A percentile compares a stretch with the other conserved stretches of the same genome.
Evolutionary conservation across 495 filamentous ascomycete species (phyloP).

Genomic region (Jackrogersella multiformis): DNA sequence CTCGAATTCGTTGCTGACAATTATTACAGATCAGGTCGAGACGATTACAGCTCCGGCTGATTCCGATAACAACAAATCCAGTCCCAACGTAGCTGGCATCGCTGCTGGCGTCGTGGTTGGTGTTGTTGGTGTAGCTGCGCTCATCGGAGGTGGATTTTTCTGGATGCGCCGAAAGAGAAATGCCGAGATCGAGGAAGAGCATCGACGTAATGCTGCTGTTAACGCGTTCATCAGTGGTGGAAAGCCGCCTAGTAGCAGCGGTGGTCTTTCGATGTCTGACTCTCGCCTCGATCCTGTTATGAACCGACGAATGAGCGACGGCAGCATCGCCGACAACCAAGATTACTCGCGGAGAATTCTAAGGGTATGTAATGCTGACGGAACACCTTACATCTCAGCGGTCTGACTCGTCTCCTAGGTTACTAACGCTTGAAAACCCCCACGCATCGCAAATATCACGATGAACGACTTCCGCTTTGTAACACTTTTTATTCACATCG

Average conservation of each 20-base stretch:
- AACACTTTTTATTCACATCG: slow-evolving; percentile 51
- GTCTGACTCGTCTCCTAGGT: slow-evolving; percentile 54
- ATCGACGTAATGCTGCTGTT: slow-evolving; percentile 76
- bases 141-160: slow-evolving; percentile 75
- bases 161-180: slow-evolving; percentile 78
- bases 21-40: slow-evolving; percentile 21
- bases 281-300: slow-evolving; percentile 89
- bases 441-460: slow-evolving; percentile 51
- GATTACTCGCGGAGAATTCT: slow-evolving; percentile 97
- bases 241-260: slow-evolving; percentile 65
- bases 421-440: slow-evolving; percentile 62
- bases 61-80: slow-evolving; percentile 58
- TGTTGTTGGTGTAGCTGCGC: slow-evolving; percentile 72
- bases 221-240: slow-evolving; percentile 69
- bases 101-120: slow-evolving; percentile 90
- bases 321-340: slow-evolving; percentile 97
- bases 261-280: slow-evolving; percentile 73
- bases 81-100: slow-evolving; percentile 69
- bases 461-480: slow-evolving; percentile 59
- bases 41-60: slow-evolving; percentile 47
- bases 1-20: slow-evolving; percentile 5
- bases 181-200: slow-evolving; percentile 79
- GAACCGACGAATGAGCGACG: slow-evolving; percentile 90
- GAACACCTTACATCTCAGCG: background rate
- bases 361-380: slow-evolving; percentile 67